A percentile compares a stretch with the other conserved stretches of the same genome.
These are phyloP conservation scores for Irpex sp. DNA, from an alignment of 1,284 basidiomycete species.

Conservation along the genomic window DNA sequence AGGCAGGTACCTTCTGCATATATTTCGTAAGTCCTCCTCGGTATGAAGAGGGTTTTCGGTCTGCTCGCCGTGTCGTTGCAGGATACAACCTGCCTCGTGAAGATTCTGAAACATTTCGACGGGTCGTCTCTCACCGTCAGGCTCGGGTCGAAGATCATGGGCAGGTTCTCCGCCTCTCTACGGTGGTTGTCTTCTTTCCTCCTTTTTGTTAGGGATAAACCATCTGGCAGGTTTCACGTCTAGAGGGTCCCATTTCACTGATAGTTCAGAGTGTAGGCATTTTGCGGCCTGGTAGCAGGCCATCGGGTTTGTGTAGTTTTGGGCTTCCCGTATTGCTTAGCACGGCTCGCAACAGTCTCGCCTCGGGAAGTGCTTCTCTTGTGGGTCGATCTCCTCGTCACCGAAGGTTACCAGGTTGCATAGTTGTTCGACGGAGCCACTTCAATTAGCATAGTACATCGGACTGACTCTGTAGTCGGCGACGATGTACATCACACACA, in stretches of 20 bases:
- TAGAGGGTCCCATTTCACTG: background rate
- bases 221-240: background rate
- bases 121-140: background rate
- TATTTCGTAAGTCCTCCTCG: background rate
- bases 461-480: too few relatives aligned
- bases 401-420: background rate
- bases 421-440: background rate
- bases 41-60: background rate
- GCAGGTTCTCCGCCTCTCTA: background rate
- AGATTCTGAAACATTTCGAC: background rate
- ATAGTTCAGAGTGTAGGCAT: background rate
- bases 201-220: background rate
- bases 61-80: background rate
- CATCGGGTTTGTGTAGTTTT: background rate
- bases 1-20: slow-evolving; percentile 11
- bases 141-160: background rate
- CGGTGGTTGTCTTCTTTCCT: background rate
- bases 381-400: background rate
- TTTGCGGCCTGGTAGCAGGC: background rate
- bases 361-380: background rate
- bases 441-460: too few relatives aligned
- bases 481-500: too few relatives aligned
- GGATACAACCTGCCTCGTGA: background rate
- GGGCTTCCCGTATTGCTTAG: background rate
- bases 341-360: background rate